Base-by-base conservation (phyloP, 106 monocot genomes). In the Triglochin maritima region DNA sequence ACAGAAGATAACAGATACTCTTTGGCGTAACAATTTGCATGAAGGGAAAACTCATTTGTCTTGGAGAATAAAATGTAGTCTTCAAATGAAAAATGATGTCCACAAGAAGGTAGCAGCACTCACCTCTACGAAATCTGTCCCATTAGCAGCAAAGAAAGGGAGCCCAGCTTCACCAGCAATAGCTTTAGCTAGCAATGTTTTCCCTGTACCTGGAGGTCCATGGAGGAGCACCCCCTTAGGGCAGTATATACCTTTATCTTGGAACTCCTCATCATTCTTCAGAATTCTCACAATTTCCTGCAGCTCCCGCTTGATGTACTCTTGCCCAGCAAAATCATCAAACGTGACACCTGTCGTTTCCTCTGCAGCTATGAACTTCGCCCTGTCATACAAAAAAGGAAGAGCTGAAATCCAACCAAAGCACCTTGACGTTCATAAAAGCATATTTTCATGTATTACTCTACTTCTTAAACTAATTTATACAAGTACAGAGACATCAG, bases 241-340 rank as follows among this genome's bases (percentile, higher is more conserved):
- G 61, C 90, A 90, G 70, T 90, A 90, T 41, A 90, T 90, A 50
- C 90, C 90, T 76, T 78, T 90, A 76, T 90, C 77, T 73, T 86
- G 84, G 66, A 86, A 90, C 41, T 86, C 84, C 67, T 84, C 81
- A 76, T 86, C 90, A 71, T 90, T 86, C 70, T 84, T 90, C 15
- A 90, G 78, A 58, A 90, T 90, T 55, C 81, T 57, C 42, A 90
- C 90, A 43, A 90, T 90, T 62, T 90, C 90, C 63, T 90, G 86
- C 71, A 90, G 54, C 71, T 90, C 90, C 47, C 68, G 64, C 72
- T 90, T 86, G 69, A 90, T 90, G 65, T 90, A 90, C 50, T 90
- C 90, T 72, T 90, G 90, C 7, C 90, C 90, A 68, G 90, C 90
- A 90, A 90, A 90, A 90, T 90, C 90, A 80, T 78, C 84, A 82